A percentile compares a stretch with the other conserved stretches of the same genome.
Evolutionary conservation across 2,329 filamentous ascomycete species (phyloP).

Genomic region (Fusarium guadeloupense): DNA sequence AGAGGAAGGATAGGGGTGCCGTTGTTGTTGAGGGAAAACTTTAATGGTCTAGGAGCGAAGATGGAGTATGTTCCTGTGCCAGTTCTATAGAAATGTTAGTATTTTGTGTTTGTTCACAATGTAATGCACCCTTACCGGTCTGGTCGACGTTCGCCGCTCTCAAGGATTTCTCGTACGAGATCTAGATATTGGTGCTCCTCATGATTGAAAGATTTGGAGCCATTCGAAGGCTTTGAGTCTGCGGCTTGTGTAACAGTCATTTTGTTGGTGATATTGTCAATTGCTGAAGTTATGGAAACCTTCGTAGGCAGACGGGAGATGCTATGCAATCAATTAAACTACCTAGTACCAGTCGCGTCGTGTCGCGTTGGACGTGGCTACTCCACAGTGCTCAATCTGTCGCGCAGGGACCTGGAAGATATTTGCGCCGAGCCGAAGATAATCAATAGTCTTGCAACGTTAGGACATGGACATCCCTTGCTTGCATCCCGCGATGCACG

Average conservation of each 20-base stretch:
- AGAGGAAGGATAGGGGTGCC: constrained; percentile 80
- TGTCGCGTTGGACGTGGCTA: constrained; percentile 16
- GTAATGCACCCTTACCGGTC: constrained; percentile 68
- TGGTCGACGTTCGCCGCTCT: constrained; percentile 84
- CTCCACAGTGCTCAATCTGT: constrained; percentile 11
- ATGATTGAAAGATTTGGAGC: constrained; percentile 56
- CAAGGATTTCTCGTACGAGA: constrained; percentile 85
- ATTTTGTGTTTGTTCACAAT: not conserved
- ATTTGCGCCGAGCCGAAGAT: constrained; percentile 6
- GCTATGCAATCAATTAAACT: constrained; percentile 33
- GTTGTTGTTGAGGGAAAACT: constrained; percentile 79
- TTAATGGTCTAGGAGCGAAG: constrained; percentile 86
- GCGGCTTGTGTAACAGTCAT: constrained; percentile 35
- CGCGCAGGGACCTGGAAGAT: not conserved
- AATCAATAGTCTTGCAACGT: not conserved
- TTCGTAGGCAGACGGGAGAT: not conserved
- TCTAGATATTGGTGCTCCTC: constrained; percentile 96
- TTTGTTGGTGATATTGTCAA: not conserved
- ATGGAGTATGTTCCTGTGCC: constrained; percentile 92
- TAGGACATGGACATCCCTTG: constrained; percentile 6
- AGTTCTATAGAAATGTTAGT: constrained; percentile 65
- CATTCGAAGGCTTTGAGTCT: constrained; percentile 18
- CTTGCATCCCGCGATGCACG: constrained; percentile 8
- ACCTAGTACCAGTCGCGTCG: constrained; percentile 15
- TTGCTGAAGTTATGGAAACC: not conserved